These are phyloP conservation scores for Piper betle DNA, from an alignment of 164 flowering plant species.

Conservation along the genomic window DNA sequence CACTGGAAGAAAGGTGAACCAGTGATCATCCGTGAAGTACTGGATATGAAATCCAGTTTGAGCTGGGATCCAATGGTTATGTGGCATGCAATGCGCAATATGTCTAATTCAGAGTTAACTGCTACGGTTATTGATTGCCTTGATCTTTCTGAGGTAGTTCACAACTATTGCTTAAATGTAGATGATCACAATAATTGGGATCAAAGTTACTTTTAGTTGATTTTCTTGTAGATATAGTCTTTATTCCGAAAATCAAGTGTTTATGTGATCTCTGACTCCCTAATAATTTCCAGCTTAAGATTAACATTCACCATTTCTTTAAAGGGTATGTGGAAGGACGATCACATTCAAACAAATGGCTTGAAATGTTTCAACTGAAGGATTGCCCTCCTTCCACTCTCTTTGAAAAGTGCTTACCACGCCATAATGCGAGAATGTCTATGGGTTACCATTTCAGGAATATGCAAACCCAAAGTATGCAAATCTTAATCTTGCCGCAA, in stretches of 20 bases:
- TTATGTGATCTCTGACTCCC: neutral
- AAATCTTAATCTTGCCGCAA: slow-evolving; percentile 36
- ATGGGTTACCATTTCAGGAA: slow-evolving; percentile 47
- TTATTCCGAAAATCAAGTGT: too few species aligned
- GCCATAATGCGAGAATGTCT: slow-evolving; percentile 44
- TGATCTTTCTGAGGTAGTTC: slow-evolving; percentile 65
- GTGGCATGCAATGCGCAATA: slow-evolving; percentile 68
- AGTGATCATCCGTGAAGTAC: slow-evolving; percentile 64
- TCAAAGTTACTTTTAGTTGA: too few species aligned
- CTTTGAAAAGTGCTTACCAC: slow-evolving; percentile 39
- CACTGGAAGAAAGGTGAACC: slow-evolving; percentile 90
- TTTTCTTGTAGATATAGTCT: too few species aligned
- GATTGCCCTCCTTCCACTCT: slow-evolving; percentile 57
- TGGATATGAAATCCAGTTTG: slow-evolving; percentile 50
- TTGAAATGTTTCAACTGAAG: slow-evolving; percentile 47
- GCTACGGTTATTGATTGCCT: slow-evolving; percentile 61
- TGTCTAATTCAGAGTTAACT: slow-evolving; percentile 17
- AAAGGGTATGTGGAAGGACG: slow-evolving; percentile 31
- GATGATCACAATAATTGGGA: too few species aligned
- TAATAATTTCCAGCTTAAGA: slow-evolving; percentile 21
- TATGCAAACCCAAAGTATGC: slow-evolving; percentile 46
- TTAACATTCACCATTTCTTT: slow-evolving; percentile 47
- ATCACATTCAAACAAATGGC: slow-evolving; percentile 20
- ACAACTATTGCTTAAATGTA: neutral
- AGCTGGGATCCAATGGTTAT: slow-evolving; percentile 99